A percentile compares a stretch with the other conserved stretches of the same genome.
Evolutionary conservation across 495 filamentous ascomycete genomes (phyloP).

Genomic region (Gamarada debralockiae): DNA sequence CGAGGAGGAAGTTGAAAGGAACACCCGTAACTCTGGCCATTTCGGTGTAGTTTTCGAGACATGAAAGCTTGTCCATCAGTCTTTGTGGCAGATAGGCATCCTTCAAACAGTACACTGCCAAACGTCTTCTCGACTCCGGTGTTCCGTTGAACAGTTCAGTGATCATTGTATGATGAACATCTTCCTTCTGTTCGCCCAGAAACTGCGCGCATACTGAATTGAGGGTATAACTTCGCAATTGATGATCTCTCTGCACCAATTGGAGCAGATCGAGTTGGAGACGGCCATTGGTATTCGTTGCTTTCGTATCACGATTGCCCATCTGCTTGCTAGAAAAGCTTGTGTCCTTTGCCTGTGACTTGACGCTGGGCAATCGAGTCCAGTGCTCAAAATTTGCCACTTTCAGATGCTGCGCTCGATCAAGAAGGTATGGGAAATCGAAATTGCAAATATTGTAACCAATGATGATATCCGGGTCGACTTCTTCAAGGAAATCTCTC

Average conservation of each 20-base stretch:
- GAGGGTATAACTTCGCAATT: slow-evolving; percentile 92
- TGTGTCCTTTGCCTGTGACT: slow-evolving; percentile 64
- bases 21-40: slow-evolving; percentile 99
- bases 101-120: slow-evolving; percentile 96
- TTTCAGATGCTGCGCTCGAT: slow-evolving; percentile 82
- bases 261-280: slow-evolving; percentile 93
- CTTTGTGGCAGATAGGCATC: slow-evolving; percentile 95
- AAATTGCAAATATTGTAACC: slow-evolving; percentile 99
- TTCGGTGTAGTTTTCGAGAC: slow-evolving; percentile 96
- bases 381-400: slow-evolving; percentile 73
- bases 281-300: slow-evolving; percentile 90
- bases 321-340: slow-evolving; percentile 98
- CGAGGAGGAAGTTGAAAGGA: slow-evolving; percentile 90
- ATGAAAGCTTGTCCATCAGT: slow-evolving; percentile 96
- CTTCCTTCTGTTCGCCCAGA: slow-evolving; percentile 95
- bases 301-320: slow-evolving; percentile 91
- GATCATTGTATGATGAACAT: slow-evolving; percentile 99
- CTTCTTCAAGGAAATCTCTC: slow-evolving; percentile 84
- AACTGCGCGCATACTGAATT: slow-evolving; percentile 98
- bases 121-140: slow-evolving; percentile 79
- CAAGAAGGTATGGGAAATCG: slow-evolving; percentile 94
- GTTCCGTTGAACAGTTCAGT: slow-evolving; percentile 96
- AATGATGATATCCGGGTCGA: slow-evolving; percentile 96
- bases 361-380: slow-evolving; percentile 65
- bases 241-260: slow-evolving; percentile 88